Conservation (phyloP, 108 stramenopile genomes). For the Cyclotella baltica region DNA sequence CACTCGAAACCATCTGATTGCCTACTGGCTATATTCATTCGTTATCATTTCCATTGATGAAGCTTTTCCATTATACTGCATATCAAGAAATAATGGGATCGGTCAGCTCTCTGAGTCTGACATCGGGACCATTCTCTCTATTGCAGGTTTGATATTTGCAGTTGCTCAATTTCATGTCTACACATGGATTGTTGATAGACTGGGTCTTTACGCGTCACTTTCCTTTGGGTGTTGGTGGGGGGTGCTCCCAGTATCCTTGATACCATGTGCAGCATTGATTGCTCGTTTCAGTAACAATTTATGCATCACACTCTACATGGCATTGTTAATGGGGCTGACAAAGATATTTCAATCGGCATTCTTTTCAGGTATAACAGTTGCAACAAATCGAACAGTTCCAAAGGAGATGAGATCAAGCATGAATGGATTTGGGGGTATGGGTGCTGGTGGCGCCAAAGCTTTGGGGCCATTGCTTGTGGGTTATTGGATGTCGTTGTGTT, state of each 20-base stretch:
- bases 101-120: constrained; percentile 58
- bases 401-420: constrained; percentile 63
- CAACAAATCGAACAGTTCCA: constrained; percentile 69
- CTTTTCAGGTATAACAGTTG: constrained; percentile 64
- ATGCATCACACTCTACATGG: constrained; percentile 7
- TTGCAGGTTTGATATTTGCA: constrained; percentile 61
- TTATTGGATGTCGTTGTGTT: constrained; percentile 36
- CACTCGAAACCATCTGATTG: constrained; percentile 56
- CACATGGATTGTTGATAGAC: constrained; percentile 43
- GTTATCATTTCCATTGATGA: constrained; percentile 61
- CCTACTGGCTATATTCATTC: constrained; percentile 73
- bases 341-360: constrained; percentile 57
- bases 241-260: constrained; percentile 45
- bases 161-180: constrained; percentile 59
- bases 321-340: constrained; percentile 40
- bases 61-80: constrained; percentile 75
- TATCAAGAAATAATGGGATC: constrained; percentile 62
- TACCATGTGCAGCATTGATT: constrained; percentile 54
- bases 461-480: constrained; percentile 70
- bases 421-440: constrained; percentile 74
- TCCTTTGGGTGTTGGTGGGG: constrained; percentile 48
- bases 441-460: constrained; percentile 64
- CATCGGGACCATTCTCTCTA: constrained; percentile 70
- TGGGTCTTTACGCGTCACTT: constrained; percentile 60
- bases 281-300: neutral